Percentiles rank a stretch among this genome's conserved stretches.
These are phyloP conservation scores for Penicillium sp. DNA, from an alignment of 2,329 filamentous ascomycete species.

Conservation along the genomic window DNA sequence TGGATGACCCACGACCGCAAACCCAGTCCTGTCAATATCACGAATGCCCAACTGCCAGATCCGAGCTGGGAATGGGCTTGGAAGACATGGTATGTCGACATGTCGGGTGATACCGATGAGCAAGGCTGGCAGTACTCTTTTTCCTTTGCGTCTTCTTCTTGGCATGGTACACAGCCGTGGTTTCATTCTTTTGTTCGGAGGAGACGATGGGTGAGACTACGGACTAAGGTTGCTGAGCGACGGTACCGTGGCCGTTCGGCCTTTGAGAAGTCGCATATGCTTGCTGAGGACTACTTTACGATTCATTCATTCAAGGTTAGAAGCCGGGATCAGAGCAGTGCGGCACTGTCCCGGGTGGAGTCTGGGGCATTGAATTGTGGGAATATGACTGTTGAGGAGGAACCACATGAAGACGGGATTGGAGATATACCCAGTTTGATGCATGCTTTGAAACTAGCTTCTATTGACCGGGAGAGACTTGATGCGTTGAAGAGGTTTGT, in stretches of 20 bases:
- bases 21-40: constrained; percentile 64
- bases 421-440: constrained; percentile 66
- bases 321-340: constrained; percentile 43
- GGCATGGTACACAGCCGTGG: constrained; percentile 87
- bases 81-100: constrained; percentile 69
- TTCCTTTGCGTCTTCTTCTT: constrained; percentile 73
- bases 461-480: constrained; percentile 88
- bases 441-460: constrained; percentile 61
- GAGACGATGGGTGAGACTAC: constrained; percentile 79
- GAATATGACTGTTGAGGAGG: constrained; percentile 45
- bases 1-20: constrained; percentile 71
- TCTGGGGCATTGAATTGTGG: constrained; percentile 36
- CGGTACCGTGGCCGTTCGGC: constrained; percentile 33
- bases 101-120: constrained; percentile 77
- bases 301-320: constrained; percentile 57
- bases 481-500: constrained; percentile 79
- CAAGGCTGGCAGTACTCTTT: constrained; percentile 97
- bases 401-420: constrained; percentile 51
- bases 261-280: constrained; percentile 54
- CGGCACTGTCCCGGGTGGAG: constrained; percentile 28
- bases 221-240: constrained; percentile 55
- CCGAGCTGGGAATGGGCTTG: constrained; percentile 91
- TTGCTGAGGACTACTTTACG: constrained; percentile 76
- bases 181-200: constrained; percentile 93
- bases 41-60: constrained; percentile 87